Conservation (phyloP, 768 basidiomycete species). For the Tulasnella sp. region DNA sequence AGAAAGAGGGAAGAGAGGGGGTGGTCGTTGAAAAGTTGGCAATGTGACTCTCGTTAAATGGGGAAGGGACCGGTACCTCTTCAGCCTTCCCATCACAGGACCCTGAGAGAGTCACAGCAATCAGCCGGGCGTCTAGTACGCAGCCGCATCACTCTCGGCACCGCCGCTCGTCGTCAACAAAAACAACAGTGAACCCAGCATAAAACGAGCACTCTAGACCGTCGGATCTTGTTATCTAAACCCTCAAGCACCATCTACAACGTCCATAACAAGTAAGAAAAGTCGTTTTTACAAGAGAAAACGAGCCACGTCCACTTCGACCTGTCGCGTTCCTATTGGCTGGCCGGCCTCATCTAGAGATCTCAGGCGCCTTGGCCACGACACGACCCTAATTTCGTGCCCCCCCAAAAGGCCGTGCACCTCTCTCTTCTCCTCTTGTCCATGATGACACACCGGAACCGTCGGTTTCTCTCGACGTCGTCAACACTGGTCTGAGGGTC, state of each 20-base stretch:
- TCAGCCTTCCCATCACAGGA: not conserved
- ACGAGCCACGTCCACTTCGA: not conserved
- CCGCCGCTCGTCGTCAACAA: not conserved
- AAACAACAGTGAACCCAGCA: no score
- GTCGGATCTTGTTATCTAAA: not conserved
- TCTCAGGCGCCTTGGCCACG: not conserved
- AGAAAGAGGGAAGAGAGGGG: not conserved
- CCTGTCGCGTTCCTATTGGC: not conserved
- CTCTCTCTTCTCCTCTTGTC: not conserved
- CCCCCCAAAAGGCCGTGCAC: conserved; percentile 13
- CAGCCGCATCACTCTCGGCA: conserved; percentile 15
- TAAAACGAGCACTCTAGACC: not conserved
- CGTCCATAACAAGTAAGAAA: not conserved
- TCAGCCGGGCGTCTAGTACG: conserved; percentile 12
- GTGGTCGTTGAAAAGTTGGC: not conserved
- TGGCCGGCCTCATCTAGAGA: not conserved
- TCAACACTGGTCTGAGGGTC: not conserved
- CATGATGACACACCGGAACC: not conserved
- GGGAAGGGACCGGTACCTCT: not conserved
- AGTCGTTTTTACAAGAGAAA: not conserved
- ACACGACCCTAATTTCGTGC: not conserved
- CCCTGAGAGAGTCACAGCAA: conserved; percentile 21
- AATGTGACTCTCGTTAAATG: conserved; percentile 12
- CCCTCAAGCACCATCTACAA: not conserved
- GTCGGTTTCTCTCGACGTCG: not conserved